These are phyloP conservation scores for Pinus taeda DNA, from an alignment of 75 land plant species.

Conservation along the genomic window DNA sequence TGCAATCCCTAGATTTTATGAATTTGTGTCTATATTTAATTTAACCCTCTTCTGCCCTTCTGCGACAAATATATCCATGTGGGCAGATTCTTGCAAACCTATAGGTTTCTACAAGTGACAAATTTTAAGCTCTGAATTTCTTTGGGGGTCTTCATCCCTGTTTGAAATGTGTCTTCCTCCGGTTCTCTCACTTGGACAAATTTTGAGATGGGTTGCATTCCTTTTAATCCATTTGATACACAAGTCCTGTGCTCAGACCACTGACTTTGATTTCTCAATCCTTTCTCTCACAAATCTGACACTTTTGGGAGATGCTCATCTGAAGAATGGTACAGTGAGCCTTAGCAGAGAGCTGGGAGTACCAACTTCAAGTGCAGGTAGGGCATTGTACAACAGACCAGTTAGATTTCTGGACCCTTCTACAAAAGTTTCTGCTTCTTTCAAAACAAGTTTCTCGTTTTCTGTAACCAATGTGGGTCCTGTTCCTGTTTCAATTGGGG, in stretches of 20 bases:
- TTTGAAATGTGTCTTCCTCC: too few species aligned
- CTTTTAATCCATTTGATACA: too few species aligned
- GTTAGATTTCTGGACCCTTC: conserved; percentile 54
- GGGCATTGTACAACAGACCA: conserved; percentile 60
- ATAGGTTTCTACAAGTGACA: too few species aligned
- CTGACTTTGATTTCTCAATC: conserved; percentile 57
- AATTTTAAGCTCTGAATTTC: too few species aligned
- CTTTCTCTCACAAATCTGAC: conserved; percentile 49
- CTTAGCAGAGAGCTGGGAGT: conserved; percentile 62
- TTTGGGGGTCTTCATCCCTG: too few species aligned
- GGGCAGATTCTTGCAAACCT: too few species aligned
- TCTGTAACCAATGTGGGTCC: conserved; percentile 62
- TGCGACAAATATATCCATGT: too few species aligned
- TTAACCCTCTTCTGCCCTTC: too few species aligned
- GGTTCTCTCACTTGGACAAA: too few species aligned
- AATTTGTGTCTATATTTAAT: too few species aligned
- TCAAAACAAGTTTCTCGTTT: conserved; percentile 84
- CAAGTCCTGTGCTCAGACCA: conserved; percentile 6
- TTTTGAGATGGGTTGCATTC: too few species aligned
- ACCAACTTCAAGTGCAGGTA: conserved; percentile 73
- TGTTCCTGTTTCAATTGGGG: conserved; percentile 76
- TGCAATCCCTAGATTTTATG: too few species aligned
- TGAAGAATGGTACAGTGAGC: conserved; percentile 48
- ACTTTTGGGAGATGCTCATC: conserved; percentile 70
- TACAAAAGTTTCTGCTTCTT: conserved; percentile 46